Evolutionary conservation across 768 basidiomycete species (phyloP).

Genomic region (Tylopilus cervinicoccineus): DNA sequence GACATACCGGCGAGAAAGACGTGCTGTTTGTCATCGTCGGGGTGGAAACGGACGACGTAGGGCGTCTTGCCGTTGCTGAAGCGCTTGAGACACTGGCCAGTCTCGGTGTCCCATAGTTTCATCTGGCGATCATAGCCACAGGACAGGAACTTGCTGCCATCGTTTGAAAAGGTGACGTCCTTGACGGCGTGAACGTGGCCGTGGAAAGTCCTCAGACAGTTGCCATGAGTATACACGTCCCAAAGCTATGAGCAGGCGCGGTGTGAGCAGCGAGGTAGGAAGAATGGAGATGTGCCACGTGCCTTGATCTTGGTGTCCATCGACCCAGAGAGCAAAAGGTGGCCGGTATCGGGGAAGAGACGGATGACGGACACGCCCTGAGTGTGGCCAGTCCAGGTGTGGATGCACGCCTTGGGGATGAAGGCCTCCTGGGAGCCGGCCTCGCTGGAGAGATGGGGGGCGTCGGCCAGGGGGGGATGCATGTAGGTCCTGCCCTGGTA

Average conservation of each 20-base stretch:
- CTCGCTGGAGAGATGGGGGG: slow-evolving; percentile 77
- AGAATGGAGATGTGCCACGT: slow-evolving; percentile 11
- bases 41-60: slow-evolving; percentile 93
- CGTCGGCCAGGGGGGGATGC: slow-evolving; percentile 86
- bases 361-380: slow-evolving; percentile 93
- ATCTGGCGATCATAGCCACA: slow-evolving; percentile 96
- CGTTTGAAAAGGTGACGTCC: slow-evolving; percentile 93
- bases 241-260: slow-evolving; percentile 64
- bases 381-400: slow-evolving; percentile 98
- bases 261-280: slow-evolving; percentile 2
- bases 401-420: slow-evolving; percentile 92
- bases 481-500: slow-evolving; percentile 99
- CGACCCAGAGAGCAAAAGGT: slow-evolving; percentile 88
- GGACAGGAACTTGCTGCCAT: slow-evolving; percentile 84
- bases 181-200: slow-evolving; percentile 97
- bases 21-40: slow-evolving; percentile 93
- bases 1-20: slow-evolving; percentile 98
- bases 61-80: slow-evolving; percentile 98
- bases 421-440: slow-evolving; percentile 85
- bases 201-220: slow-evolving; percentile 94
- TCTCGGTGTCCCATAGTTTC: slow-evolving; percentile 99
- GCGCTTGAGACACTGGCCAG: slow-evolving; percentile 93
- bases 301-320: slow-evolving; percentile 99
- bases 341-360: slow-evolving; percentile 88
- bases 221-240: slow-evolving; percentile 97